phyloP scores from a whole-genome alignment of 495 filamentous ascomycete species.

The Hamigera avellanea region DNA sequence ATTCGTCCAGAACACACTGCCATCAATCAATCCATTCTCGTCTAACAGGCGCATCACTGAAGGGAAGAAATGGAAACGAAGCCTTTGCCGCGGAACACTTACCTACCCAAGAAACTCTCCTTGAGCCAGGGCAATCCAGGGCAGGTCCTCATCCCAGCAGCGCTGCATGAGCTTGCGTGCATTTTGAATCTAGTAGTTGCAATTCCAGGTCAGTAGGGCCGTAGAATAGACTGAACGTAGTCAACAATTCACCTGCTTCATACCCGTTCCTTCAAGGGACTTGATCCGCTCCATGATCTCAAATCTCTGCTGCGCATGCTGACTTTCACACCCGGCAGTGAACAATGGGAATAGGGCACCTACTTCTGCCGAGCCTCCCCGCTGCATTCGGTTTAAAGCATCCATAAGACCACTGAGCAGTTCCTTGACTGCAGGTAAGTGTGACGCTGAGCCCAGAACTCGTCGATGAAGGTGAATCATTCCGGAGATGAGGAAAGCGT shows the following conservation, averaged over 20 bases:
- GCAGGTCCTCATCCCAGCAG: conserved; percentile 30
- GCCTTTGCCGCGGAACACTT: not conserved
- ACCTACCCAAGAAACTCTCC: conserved; percentile 33
- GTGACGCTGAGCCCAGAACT: conserved; percentile 48
- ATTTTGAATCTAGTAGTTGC: conserved; percentile 24
- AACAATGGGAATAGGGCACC: conserved; percentile 78
- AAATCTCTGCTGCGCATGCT: conserved; percentile 38
- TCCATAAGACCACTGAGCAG: conserved; percentile 53
- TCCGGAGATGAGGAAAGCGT: conserved; percentile 71
- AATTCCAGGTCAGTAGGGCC: not conserved
- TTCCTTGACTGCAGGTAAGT: conserved; percentile 46
- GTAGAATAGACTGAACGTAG: too few species aligned
- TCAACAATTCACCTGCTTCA: conserved; percentile 63
- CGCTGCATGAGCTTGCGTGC: conserved; percentile 33
- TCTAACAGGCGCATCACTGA: too few species aligned
- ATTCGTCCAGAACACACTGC: too few species aligned
- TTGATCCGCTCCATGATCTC: conserved; percentile 58
- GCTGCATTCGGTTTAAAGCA: conserved; percentile 49
- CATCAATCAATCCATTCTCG: too few species aligned
- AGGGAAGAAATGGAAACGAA: too few species aligned
- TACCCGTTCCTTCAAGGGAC: conserved; percentile 60
- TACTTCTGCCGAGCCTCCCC: conserved; percentile 59
- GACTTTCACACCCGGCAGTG: conserved; percentile 68
- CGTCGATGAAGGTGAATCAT: conserved; percentile 67
- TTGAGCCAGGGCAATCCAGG: conserved; percentile 30